A percentile compares a stretch with the other conserved stretches of the same genome.
phyloP scores from a whole-genome alignment of 352 stramenopile genomes.

The Thraustotheca clavata region DNA sequence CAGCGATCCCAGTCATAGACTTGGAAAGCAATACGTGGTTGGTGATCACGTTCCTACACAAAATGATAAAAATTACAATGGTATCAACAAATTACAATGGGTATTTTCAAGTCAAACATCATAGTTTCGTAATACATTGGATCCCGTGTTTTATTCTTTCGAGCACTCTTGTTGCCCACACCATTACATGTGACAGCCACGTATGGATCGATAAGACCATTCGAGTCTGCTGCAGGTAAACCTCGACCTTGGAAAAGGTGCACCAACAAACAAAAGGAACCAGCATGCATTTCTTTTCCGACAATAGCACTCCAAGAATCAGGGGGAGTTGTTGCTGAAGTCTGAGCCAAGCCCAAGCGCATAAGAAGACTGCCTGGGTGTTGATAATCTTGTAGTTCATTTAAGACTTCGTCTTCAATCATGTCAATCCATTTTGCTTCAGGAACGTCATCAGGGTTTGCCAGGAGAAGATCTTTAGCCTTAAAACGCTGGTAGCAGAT shows the following conservation, averaged over 20 bases:
- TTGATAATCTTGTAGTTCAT: slow-evolving; percentile 74
- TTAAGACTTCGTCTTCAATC: slow-evolving; percentile 63
- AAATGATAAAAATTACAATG: background rate
- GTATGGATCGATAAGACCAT: slow-evolving; percentile 72
- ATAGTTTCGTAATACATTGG: slow-evolving; percentile 83
- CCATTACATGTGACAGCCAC: slow-evolving; percentile 78
- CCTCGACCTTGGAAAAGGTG: slow-evolving; percentile 75
- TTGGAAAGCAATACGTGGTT: slow-evolving; percentile 64
- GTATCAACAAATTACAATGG: slow-evolving; percentile 13
- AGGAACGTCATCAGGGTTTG: slow-evolving; percentile 22
- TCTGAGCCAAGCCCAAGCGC: slow-evolving; percentile 50
- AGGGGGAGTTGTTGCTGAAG: slow-evolving; percentile 29
- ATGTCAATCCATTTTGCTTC: slow-evolving; percentile 58
- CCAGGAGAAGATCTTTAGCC: slow-evolving; percentile 25
- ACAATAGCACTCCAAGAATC: slow-evolving; percentile 50
- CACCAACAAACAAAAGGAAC: slow-evolving; percentile 70
- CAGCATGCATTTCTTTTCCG: slow-evolving; percentile 49
- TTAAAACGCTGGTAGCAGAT: slow-evolving; percentile 79
- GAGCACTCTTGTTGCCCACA: slow-evolving; percentile 51
- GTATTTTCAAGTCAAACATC: slow-evolving; percentile 61
- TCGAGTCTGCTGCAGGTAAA: slow-evolving; percentile 61
- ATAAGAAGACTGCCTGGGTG: slow-evolving; percentile 78
- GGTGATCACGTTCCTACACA: slow-evolving; percentile 37
- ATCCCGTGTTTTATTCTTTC: slow-evolving; percentile 53
- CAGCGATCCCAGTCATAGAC: slow-evolving; percentile 73